Evolutionary conservation across 192 early-diverging fungal genomes (phyloP).

Genomic region (Linnemannia hyalina): DNA sequence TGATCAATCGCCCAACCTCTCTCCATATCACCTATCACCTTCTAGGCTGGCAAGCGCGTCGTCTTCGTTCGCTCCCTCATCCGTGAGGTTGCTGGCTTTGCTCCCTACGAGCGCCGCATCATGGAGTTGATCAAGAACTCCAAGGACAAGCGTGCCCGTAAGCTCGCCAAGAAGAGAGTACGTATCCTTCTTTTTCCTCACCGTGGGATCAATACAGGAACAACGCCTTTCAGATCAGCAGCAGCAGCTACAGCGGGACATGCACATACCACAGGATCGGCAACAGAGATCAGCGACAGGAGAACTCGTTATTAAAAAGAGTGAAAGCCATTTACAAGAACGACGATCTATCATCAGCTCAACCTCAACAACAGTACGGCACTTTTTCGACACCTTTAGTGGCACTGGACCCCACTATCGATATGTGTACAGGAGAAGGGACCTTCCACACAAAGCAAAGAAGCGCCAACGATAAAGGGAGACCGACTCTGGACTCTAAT

Average conservation of each 20-base stretch:
- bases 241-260: too few species aligned
- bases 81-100: conserved; percentile 97
- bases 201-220: not conserved
- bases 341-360: too few species aligned
- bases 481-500: not conserved
- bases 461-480: too few species aligned
- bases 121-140: conserved; percentile 99
- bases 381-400: too few species aligned
- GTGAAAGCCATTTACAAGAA: too few species aligned
- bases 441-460: too few species aligned
- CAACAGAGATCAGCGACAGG: too few species aligned
- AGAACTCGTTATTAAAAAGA: not conserved
- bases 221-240: not conserved
- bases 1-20: not conserved
- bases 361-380: too few species aligned
- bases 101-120: conserved; percentile 98
- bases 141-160: conserved; percentile 99
- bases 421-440: too few species aligned
- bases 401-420: too few species aligned
- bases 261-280: too few species aligned
- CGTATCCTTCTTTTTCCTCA: conserved; percentile 27
- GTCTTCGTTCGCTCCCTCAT: conserved; percentile 93
- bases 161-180: conserved; percentile 97
- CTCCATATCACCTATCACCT: not conserved
- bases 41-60: conserved; percentile 74